These are phyloP conservation scores for Entomortierella beljakovae DNA, from an alignment of 192 early-diverging fungal species.

Conservation along the genomic window DNA sequence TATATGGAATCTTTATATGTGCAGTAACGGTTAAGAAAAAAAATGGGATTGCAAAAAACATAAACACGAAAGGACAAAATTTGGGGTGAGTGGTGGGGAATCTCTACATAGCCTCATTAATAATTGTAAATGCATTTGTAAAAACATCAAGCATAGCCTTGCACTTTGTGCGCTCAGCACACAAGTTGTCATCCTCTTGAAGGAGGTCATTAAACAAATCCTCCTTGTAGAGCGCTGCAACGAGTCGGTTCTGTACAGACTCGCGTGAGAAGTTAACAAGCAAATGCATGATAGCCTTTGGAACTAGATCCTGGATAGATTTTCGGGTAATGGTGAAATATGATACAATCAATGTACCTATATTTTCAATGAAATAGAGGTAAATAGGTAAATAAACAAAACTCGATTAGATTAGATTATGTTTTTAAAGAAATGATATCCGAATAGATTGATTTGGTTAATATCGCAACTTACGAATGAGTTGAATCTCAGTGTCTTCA, in stretches of 20 bases:
- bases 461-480: constrained; percentile 77
- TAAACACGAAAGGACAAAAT: not conserved
- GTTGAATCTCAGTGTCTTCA: constrained; percentile 81
- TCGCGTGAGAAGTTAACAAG: constrained; percentile 82
- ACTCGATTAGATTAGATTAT: too few species aligned
- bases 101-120: constrained; percentile 66
- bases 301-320: constrained; percentile 82
- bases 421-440: too few species aligned
- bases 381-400: too few species aligned
- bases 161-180: constrained; percentile 80
- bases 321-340: constrained; percentile 87
- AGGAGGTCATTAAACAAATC: constrained; percentile 76
- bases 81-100: not conserved
- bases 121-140: constrained; percentile 79
- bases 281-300: constrained; percentile 87
- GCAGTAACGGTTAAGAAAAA: constrained; percentile 1
- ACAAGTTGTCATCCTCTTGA: constrained; percentile 79
- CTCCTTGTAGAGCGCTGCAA: constrained; percentile 79
- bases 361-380: too few species aligned
- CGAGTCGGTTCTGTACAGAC: constrained; percentile 80
- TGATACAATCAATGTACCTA: constrained; percentile 77
- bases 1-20: too few species aligned
- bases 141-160: constrained; percentile 82
- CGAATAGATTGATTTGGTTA: too few species aligned
- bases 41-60: constrained; percentile 8